Percentiles rank a stretch among this genome's conserved stretches.
These are phyloP conservation scores for Salix purpurea DNA, from an alignment of 345 rosid genomes.

Conservation along the genomic window DNA sequence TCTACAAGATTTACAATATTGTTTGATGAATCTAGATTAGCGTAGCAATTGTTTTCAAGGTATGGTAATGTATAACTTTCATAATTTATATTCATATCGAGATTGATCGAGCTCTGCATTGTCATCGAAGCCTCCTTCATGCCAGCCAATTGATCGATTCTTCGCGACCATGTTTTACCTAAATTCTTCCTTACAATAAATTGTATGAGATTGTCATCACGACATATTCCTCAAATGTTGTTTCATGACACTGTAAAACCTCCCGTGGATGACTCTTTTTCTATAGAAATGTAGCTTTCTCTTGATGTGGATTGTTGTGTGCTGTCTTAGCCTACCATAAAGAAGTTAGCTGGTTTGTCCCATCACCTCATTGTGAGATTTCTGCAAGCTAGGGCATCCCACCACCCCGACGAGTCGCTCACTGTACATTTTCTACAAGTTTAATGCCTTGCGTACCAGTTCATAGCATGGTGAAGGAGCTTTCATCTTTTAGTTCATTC, in stretches of 20 bases:
- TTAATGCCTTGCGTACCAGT: background rate
- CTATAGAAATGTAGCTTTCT: background rate
- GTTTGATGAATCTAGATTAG: no score
- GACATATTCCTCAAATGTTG: background rate
- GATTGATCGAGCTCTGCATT: background rate
- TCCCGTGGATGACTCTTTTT: background rate
- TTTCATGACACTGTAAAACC: background rate
- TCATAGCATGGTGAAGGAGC: constrained; percentile 3
- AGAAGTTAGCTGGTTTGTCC: constrained; percentile 18
- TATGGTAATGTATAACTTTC: no score
- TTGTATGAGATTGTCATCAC: background rate
- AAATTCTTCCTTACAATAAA: background rate
- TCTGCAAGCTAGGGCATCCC: background rate
- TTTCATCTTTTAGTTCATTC: constrained; percentile 1
- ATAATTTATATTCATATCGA: background rate
- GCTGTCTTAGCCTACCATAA: constrained; percentile 11
- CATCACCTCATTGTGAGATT: constrained; percentile 8
- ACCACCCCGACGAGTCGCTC: constrained; percentile 6
- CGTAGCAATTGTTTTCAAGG: no score
- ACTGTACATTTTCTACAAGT: background rate
- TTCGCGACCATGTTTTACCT: background rate
- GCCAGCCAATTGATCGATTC: background rate
- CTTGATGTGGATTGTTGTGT: background rate
- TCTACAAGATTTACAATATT: no score
- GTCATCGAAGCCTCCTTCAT: background rate